Evolutionary conservation across 78 protist species (phyloP), one percentile per base, ranked within the genome.

Genomic region (Parvularia atlantis): DNA sequence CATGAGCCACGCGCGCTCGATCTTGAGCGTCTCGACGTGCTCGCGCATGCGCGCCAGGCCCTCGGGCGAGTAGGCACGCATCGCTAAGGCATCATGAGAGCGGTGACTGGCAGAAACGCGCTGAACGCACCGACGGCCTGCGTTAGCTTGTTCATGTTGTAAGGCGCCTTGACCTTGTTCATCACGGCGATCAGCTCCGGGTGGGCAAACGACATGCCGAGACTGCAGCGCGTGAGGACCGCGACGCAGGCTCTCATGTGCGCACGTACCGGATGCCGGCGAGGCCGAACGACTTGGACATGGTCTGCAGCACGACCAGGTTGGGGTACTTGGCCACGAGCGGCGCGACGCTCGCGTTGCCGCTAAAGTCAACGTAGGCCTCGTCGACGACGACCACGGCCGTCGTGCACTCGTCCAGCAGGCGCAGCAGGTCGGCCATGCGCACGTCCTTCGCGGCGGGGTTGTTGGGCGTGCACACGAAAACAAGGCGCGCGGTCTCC

Each of bases 261-360:
- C 57, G n/a, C 19, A 50, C 43, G 28, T 48, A 70, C 75, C 75
- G 37, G 46, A 70, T 40, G 2, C 72, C 83, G 33, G 83, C 83
- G 26, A 78, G 76, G 22, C 83, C 83, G 33, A 58, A 78, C 7
- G 68, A n/a, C 83, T 78, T 78, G 13, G 83, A 78, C 20, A 78
- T 6, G 11, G 83, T 78, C 73, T 78, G 81, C 48, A 78, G 19
- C 24, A 78, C 76, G 30, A 78, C 76, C 22, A 78, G 37, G 39
- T 78, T 69, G 10, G 83, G 83, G 56, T 68, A 70, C 4, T 33
- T 20, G 40, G 6, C 17, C 20, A 76, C n/a, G 28, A 66, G 54
- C 24, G 5, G 0, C 54, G 35, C 2, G 20, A 24, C 13, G 24
- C 66, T 37, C n/a, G 22, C 65, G 1, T 60, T 30, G 35, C 5